Base-by-base conservation (phyloP, 805 yeast species). In the Starmerella vitae region DNA sequence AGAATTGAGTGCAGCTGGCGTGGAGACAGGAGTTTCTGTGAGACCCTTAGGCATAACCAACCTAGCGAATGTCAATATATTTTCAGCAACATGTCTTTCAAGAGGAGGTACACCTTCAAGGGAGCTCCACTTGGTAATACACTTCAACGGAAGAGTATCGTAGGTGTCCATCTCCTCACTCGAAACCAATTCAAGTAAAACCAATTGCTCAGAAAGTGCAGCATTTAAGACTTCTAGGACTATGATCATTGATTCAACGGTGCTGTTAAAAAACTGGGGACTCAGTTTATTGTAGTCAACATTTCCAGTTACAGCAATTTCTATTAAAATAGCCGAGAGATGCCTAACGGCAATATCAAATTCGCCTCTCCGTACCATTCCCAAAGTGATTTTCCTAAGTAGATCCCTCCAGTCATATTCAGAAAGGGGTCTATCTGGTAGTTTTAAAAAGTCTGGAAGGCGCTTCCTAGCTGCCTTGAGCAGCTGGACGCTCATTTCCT, bases 341-440 rank as follows among this genome's bases (percentile, higher is more conserved):
- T 34, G 15, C 24, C 15, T 6, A 5, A 42, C 39, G 12, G 45
- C 45, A 13, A 9, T 19, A 30, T 39, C 36, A 20, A 42, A 42
- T 30, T 42, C 45, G 3, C 45, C 45, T 5, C 45, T 28, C 9
- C 24, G 15, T n/a, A 39, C 45, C 45, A 39, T 42, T 13, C 37
- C 45, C 14, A 27, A 3, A 12, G 25, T 34, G 17, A 39, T 19
- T 13, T 19, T 7, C 31, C 25, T 12, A 26, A 31, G 5, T 7
- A 27, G 14, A 8, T 10, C 30, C 10, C 14, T 27, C 30, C 30
- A 27, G 30, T 27, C 30, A 27, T 27, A 14, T 12, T 7, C 30
- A 10, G 17, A 10, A 7, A n/a, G 14, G 17, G n/a, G n/a, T 27
- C 7, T 12, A 8, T 20, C 13, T 20, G 34, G n/a, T 12, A 12